These are phyloP conservation scores for Abelmoschus esculentus DNA, from an alignment of 345 rosid species.

Conservation along the genomic window DNA sequence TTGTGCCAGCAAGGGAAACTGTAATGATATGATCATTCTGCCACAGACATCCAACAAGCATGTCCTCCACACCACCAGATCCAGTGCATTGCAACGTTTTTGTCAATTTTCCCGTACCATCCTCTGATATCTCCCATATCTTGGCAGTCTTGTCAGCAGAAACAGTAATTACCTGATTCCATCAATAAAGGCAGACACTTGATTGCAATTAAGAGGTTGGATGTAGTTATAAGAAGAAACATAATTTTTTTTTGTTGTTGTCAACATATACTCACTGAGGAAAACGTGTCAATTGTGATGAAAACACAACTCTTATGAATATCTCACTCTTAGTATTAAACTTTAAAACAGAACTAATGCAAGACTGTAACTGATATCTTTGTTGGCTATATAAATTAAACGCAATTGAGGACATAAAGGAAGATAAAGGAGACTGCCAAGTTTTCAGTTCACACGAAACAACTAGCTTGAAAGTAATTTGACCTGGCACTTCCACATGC, in stretches of 20 bases:
- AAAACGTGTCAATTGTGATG: not conserved
- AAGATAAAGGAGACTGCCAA: not conserved
- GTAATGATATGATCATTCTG: conserved; percentile 57
- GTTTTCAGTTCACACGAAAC: not conserved
- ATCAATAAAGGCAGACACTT: conserved; percentile 2
- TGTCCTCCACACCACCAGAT: conserved; percentile 56
- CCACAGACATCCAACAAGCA: conserved; percentile 87
- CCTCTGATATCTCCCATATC: conserved; percentile 57
- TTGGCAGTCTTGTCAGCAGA: conserved; percentile 84
- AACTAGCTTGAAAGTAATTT: not conserved
- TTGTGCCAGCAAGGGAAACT: conserved; percentile 61
- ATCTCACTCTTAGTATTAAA: not conserved
- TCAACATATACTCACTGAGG: not conserved
- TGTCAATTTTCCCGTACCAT: conserved; percentile 43
- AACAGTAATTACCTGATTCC: conserved; percentile 49
- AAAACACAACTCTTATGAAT: not conserved
- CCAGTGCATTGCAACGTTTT: conserved; percentile 44
- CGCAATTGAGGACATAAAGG: not conserved
- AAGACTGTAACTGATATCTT: not conserved
- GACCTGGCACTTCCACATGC: not conserved
- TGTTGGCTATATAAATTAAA: not conserved
- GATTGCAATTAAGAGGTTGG: not conserved
- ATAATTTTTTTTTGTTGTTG: too few relatives aligned
- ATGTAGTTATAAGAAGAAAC: not conserved
- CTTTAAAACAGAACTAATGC: not conserved